Evolutionary conservation across 257 asterid genomes (phyloP).

Genomic region (Solanum microdontum): DNA sequence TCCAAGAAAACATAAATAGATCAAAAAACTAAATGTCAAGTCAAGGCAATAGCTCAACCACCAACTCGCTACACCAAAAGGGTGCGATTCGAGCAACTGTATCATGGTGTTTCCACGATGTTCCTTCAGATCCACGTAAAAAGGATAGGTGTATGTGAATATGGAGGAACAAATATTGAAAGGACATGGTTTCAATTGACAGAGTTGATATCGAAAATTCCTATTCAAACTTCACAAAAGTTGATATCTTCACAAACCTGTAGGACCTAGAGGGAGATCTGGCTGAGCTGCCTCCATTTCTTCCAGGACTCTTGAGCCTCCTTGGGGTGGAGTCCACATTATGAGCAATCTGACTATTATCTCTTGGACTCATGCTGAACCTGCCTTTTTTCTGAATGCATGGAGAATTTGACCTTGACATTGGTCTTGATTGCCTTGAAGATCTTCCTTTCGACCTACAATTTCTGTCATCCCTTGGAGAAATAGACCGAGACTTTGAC

Average conservation of each 20-base stretch:
- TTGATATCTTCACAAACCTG: conserved; percentile 23
- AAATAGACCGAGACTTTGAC: conserved; percentile 48
- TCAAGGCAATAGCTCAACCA: not conserved
- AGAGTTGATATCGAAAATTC: not conserved
- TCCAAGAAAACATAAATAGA: not conserved
- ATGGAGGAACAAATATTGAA: not conserved
- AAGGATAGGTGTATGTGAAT: not conserved
- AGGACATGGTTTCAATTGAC: not conserved
- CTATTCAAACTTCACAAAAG: not conserved
- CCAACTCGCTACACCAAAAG: not conserved
- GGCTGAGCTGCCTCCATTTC: conserved; percentile 30
- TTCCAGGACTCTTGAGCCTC: conserved; percentile 35
- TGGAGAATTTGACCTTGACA: conserved; percentile 50
- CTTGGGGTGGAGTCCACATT: conserved; percentile 18
- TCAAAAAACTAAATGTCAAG: not conserved
- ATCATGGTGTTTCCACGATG: not conserved
- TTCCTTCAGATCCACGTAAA: not conserved
- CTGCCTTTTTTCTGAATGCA: conserved; percentile 15
- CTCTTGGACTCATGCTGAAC: conserved; percentile 31
- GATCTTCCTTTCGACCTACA: conserved; percentile 26
- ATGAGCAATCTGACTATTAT: conserved; percentile 23
- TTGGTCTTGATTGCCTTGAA: conserved; percentile 35
- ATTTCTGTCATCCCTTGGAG: conserved; percentile 37
- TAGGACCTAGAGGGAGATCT: conserved; percentile 42
- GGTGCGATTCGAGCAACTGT: not conserved